A percentile compares a stretch with the other conserved stretches of the same genome.
Conservation (phyloP, 177 flowering plant species). For the Vitis hybrid region DNA sequence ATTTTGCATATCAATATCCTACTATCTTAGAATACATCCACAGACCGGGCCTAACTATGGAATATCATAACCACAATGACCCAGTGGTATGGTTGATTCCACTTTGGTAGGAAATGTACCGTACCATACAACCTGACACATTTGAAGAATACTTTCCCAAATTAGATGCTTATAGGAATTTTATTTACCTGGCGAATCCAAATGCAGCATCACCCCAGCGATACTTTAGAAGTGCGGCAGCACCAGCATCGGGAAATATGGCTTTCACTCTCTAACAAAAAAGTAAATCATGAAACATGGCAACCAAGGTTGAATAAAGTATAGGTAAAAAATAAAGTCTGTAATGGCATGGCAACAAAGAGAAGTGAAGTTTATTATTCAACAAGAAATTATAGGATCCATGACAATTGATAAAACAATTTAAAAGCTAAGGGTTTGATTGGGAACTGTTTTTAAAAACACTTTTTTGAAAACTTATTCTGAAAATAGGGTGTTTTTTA, state of each 20-base stretch:
- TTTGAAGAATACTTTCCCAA: background rate
- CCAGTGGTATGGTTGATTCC: background rate
- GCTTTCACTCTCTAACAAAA: slow-evolving; percentile 73
- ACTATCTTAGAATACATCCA: background rate
- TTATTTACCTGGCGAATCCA: slow-evolving; percentile 76
- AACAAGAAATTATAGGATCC: background rate
- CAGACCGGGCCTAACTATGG: background rate
- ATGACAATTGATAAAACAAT: background rate
- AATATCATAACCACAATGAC: background rate
- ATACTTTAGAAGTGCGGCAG: slow-evolving; percentile 91
- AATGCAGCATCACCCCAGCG: slow-evolving; percentile 91
- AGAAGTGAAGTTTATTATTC: background rate
- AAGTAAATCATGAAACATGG: slow-evolving; percentile 2
- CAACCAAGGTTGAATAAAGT: background rate
- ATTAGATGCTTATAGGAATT: background rate
- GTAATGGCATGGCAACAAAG: background rate
- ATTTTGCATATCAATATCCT: background rate
- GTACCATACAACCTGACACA: background rate
- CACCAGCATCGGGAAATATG: slow-evolving; percentile 98
- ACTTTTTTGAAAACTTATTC: no score
- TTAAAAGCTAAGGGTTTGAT: background rate
- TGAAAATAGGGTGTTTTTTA: no score
- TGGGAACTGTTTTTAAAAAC: no score
- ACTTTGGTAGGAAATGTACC: background rate
- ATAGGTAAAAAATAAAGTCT: background rate